Conservation (phyloP, 192 early-diverging fungal genomes). For the Coemansia aciculifera region DNA sequence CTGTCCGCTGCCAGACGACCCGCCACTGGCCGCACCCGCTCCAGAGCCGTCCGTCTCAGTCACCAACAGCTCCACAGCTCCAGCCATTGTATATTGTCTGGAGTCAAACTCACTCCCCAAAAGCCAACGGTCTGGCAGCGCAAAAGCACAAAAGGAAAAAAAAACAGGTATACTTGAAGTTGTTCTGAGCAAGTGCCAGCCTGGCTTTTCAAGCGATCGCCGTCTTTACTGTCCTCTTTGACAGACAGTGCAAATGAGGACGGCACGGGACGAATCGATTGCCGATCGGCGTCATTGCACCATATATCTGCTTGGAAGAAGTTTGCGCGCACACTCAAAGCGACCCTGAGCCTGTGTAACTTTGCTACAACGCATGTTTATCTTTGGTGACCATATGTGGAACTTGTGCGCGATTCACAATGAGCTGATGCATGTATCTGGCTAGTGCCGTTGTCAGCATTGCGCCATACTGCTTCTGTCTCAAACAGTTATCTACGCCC, state of each 20-base stretch:
- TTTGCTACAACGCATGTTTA: background rate
- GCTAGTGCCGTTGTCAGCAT: background rate
- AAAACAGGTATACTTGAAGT: background rate
- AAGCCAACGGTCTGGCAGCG: background rate
- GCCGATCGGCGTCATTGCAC: conserved; percentile 9
- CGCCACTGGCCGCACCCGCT: conserved; percentile 3
- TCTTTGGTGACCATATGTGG: background rate
- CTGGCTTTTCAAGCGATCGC: conserved; percentile 2
- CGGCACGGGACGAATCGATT: background rate
- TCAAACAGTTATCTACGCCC: background rate
- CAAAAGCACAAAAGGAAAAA: background rate
- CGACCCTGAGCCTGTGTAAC: background rate
- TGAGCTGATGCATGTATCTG: conserved; percentile 5
- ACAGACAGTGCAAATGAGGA: background rate
- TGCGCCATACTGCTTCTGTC: conserved; percentile 2
- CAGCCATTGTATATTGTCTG: background rate
- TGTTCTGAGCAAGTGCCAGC: conserved; percentile 1
- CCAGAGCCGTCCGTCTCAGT: background rate
- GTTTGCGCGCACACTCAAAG: background rate
- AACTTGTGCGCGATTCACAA: background rate
- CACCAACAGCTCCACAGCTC: conserved; percentile 1
- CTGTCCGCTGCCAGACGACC: conserved; percentile 1
- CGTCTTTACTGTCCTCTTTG: background rate
- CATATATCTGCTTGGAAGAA: background rate
- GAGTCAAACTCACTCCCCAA: background rate